Conservation (phyloP, 345 rosid species). For the Salix suchowensis region DNA sequence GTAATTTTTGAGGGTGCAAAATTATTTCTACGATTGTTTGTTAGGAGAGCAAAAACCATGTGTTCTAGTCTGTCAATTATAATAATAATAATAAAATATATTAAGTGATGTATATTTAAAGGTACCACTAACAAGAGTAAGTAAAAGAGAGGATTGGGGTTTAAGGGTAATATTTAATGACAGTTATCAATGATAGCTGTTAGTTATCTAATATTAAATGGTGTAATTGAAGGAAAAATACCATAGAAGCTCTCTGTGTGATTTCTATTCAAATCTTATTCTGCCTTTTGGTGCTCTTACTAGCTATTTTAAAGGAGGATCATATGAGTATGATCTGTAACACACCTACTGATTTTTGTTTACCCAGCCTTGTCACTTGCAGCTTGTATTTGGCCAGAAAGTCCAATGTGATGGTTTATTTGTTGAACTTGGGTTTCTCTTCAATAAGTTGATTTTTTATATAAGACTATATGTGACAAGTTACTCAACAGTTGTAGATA, state of each 20-base stretch:
- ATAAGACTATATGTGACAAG: neutral
- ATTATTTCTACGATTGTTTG: neutral
- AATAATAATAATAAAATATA: neutral
- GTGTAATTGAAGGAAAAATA: neutral
- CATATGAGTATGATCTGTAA: neutral
- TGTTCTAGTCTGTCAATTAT: neutral
- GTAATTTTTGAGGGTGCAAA: neutral
- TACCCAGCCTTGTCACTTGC: neutral
- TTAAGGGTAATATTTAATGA: too few species aligned
- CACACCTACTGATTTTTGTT: neutral
- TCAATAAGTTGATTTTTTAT: neutral
- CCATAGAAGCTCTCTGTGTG: neutral
- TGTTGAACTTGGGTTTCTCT: neutral
- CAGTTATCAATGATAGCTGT: too few species aligned
- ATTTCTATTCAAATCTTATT: neutral
- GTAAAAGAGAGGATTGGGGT: neutral
- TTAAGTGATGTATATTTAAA: neutral
- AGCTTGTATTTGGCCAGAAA: neutral
- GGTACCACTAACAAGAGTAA: neutral
- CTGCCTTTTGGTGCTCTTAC: neutral
- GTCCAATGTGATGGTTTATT: neutral
- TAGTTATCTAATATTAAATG: neutral
- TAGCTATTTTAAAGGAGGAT: neutral
- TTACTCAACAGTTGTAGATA: slow-evolving; percentile 4
- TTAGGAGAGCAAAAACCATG: neutral